Evolutionary conservation across 805 yeast species (phyloP).

Genomic region (Yarrowia osloensis): DNA sequence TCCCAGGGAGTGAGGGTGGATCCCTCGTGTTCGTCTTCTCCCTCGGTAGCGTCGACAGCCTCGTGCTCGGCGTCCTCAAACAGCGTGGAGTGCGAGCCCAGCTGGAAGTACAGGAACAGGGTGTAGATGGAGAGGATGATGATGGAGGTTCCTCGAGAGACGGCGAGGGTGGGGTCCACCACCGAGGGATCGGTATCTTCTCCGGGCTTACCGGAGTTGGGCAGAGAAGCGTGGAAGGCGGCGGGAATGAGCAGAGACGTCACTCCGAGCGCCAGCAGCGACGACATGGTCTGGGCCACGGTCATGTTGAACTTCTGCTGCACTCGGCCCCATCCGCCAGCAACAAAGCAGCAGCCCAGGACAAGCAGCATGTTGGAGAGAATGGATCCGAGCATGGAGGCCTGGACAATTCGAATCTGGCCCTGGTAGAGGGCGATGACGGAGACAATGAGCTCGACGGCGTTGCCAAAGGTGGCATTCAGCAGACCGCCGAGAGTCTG

Average conservation of each 20-base stretch:
- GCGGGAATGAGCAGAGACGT: slow-evolving; percentile 92
- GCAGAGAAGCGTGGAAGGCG: slow-evolving; percentile 85
- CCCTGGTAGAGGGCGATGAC: slow-evolving; percentile 82
- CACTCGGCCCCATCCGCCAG: slow-evolving; percentile 84
- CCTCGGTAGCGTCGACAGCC: slow-evolving; percentile 43
- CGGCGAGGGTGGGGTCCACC: slow-evolving; percentile 56
- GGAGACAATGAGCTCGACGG: slow-evolving; percentile 94
- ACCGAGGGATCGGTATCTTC: slow-evolving; percentile 44
- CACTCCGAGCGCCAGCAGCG: slow-evolving; percentile 86
- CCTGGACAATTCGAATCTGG: slow-evolving; percentile 92
- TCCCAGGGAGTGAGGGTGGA: slow-evolving; percentile 55
- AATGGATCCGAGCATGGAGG: slow-evolving; percentile 94
- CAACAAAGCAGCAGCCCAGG: slow-evolving; percentile 91
- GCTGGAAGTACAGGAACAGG: slow-evolving; percentile 81
- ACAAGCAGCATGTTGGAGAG: slow-evolving; percentile 85
- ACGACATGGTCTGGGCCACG: slow-evolving; percentile 97
- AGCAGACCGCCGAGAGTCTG: slow-evolving; percentile 90
- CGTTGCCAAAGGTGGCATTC: slow-evolving; percentile 97
- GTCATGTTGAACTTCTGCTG: slow-evolving; percentile 93
- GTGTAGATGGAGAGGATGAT: slow-evolving; percentile 75
- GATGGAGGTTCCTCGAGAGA: slow-evolving; percentile 84
- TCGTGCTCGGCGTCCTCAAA: slow-evolving; percentile 60
- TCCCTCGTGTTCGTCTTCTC: slow-evolving; percentile 41
- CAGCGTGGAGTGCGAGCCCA: slow-evolving; percentile 76
- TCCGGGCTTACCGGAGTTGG: slow-evolving; percentile 35